Evolutionary conservation across 2,329 filamentous ascomycete species (phyloP), one percentile per base, ranked within the genome.

Genomic region (Penicillium janthinellum): DNA sequence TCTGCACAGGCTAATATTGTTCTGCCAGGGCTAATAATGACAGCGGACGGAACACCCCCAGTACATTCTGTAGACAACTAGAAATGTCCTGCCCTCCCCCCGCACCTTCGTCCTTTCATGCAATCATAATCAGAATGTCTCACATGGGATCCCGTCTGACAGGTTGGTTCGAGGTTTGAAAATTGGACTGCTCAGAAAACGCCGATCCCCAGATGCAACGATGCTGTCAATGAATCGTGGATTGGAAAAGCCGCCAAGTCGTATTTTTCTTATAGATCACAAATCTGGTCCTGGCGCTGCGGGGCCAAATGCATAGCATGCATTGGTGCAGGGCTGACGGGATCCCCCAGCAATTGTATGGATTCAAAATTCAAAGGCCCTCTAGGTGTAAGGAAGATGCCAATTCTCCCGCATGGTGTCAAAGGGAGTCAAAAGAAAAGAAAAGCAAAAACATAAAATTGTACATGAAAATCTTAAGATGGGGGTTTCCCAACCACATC

Each of bases 401-500:
- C 44, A 38, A 15, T 28, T 10, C 48, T 20, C 35, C 25, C 17
- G n/a, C 34, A 7, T 2, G 25, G 49, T 20, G 34, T 37, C 31
- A 20, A 28, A 22, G 35, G 35, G 4, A 5, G 14, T 47, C 44
- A 22, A 47, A 28, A 31, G 15, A 47, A 14, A 42, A n/a, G 42
- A 28, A n/a, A 25, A 47, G 10, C 7, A 12, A 20, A 17, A 25
- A 20, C 15, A 17, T n/a, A 48, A 48, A 14, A 35, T 10, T 49
- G n/a, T 49, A 49, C 45, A 49, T 35, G 45, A 35, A 34, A 7
- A 34, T 20, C 45, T 42, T 31, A 53, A 4, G 49, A 31, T 52
- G 63, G 67, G 22, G 60, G 55, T 49, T 65, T 67, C 14, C 61
- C 65, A 42, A 67, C 68, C 54, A 68, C 64, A 64, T 81, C 79